Percentiles rank a stretch among this genome's conserved stretches.
These are phyloP conservation scores for Papiliotrema nemorosa DNA, from an alignment of 1,284 basidiomycete genomes.

Conservation along the genomic window DNA sequence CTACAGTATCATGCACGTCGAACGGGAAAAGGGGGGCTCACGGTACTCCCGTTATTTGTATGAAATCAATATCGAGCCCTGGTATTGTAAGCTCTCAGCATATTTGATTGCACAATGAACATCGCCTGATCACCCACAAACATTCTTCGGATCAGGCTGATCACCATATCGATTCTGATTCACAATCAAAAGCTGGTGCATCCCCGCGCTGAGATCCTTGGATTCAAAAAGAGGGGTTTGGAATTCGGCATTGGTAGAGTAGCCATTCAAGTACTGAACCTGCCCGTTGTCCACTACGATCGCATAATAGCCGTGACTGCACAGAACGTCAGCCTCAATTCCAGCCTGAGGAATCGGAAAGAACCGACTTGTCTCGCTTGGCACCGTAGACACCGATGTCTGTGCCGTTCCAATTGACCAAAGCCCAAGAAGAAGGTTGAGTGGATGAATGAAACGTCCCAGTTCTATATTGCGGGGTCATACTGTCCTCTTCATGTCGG, in stretches of 20 bases:
- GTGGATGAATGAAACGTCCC: slow-evolving; percentile 13
- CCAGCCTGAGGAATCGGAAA: neutral
- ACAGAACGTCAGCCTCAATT: neutral
- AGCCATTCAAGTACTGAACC: slow-evolving; percentile 8
- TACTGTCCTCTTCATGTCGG: slow-evolving; percentile 7
- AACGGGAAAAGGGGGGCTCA: no score
- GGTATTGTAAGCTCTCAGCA: neutral
- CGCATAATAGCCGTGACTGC: slow-evolving; percentile 14
- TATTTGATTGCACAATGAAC: neutral
- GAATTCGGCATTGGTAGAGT: slow-evolving; percentile 1
- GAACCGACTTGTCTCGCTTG: slow-evolving; percentile 14
- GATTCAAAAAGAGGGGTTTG: slow-evolving; percentile 8
- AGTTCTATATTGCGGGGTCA: slow-evolving; percentile 5
- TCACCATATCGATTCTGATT: slow-evolving; percentile 9
- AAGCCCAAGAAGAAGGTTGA: slow-evolving; percentile 6
- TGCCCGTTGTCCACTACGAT: slow-evolving; percentile 12
- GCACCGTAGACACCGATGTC: slow-evolving; percentile 13
- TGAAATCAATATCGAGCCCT: slow-evolving; percentile 18
- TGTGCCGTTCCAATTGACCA: slow-evolving; percentile 14
- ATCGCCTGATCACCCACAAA: neutral
- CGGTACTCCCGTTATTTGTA: slow-evolving; percentile 9
- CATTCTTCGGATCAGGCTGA: neutral
- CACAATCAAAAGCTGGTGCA: slow-evolving; percentile 11
- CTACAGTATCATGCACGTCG: neutral
- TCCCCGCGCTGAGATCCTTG: slow-evolving; percentile 5